A percentile compares a stretch with the other conserved stretches of the same genome.
phyloP scores from a whole-genome alignment of 495 filamentous ascomycete genomes.

The Chaetomium tenue region DNA sequence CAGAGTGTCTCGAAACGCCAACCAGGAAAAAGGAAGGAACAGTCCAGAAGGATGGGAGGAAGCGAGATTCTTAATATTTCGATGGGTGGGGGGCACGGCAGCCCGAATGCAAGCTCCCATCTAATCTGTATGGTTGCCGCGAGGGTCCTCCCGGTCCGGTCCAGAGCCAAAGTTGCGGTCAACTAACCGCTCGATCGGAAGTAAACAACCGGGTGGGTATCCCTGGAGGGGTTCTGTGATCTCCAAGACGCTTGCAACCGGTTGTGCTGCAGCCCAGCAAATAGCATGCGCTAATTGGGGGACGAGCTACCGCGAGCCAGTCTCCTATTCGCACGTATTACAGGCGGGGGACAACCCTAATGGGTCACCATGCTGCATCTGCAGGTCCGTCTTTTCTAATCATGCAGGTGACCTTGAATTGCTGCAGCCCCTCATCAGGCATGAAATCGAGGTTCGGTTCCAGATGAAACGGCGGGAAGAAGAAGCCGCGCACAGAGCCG shows the following conservation, averaged over 20 bases:
- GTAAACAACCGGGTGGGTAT: constrained; percentile 27
- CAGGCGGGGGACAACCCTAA: background rate
- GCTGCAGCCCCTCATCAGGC: constrained; percentile 7
- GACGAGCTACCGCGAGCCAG: constrained; percentile 5
- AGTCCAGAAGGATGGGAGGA: constrained; percentile 12
- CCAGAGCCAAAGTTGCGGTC: constrained; percentile 26
- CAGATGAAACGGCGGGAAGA: background rate
- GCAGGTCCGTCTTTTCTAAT: constrained; percentile 19
- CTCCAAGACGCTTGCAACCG: constrained; percentile 12
- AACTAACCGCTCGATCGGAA: constrained; percentile 14
- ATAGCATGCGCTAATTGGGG: constrained; percentile 17
- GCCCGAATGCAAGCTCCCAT: constrained; percentile 10
- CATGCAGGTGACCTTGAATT: constrained; percentile 17
- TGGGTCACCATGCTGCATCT: background rate
- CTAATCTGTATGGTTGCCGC: constrained; percentile 17
- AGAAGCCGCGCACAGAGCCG: background rate
- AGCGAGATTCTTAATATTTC: constrained; percentile 26
- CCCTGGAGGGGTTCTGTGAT: constrained; percentile 10
- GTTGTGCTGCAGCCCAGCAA: constrained; percentile 19
- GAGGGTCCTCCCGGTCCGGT: constrained; percentile 8
- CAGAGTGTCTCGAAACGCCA: constrained; percentile 2
- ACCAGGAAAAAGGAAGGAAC: constrained; percentile 6
- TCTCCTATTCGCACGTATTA: constrained; percentile 22
- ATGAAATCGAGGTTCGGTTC: background rate
- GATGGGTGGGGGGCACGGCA: background rate